Conservation (phyloP, 768 basidiomycete genomes). For the Lyophyllum semitale region DNA sequence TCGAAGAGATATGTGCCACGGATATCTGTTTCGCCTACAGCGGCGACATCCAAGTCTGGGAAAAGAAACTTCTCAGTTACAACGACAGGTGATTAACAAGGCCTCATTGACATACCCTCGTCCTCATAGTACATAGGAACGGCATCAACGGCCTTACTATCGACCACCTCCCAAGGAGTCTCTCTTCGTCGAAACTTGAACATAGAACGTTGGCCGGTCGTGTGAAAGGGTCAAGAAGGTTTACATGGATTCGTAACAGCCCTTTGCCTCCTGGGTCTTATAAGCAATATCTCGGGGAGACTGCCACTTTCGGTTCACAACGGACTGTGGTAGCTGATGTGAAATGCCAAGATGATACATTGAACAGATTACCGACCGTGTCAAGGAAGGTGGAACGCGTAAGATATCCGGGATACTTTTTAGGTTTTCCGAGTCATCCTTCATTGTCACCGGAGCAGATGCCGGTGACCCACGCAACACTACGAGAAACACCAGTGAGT, state of each 20-base stretch:
- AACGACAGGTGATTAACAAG: background rate
- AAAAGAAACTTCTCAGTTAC: conserved; percentile 1
- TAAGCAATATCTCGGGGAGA: conserved; percentile 7
- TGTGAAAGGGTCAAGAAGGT: background rate
- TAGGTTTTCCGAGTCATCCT: background rate
- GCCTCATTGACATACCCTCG: conserved; percentile 43
- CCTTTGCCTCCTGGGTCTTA: conserved; percentile 14
- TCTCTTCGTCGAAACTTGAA: conserved; percentile 57
- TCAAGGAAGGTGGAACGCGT: background rate
- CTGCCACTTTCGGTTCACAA: conserved; percentile 13
- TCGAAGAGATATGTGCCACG: conserved; percentile 68
- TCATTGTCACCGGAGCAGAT: too few species aligned
- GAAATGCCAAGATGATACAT: too few species aligned
- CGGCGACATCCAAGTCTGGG: conserved; percentile 60
- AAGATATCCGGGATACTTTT: background rate
- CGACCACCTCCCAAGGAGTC: conserved; percentile 78
- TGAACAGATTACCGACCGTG: conserved; percentile 1
- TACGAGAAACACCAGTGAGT: too few species aligned
- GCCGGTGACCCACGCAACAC: too few species aligned
- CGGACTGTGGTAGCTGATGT: conserved; percentile 19
- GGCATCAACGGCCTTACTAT: conserved; percentile 62
- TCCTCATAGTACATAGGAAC: conserved; percentile 66
- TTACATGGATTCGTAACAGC: conserved; percentile 8
- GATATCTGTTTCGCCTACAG: conserved; percentile 53
- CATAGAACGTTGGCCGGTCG: conserved; percentile 17